Evolutionary conservation across 495 filamentous ascomycete species (phyloP).

Genomic region (Podospora anserina): DNA sequence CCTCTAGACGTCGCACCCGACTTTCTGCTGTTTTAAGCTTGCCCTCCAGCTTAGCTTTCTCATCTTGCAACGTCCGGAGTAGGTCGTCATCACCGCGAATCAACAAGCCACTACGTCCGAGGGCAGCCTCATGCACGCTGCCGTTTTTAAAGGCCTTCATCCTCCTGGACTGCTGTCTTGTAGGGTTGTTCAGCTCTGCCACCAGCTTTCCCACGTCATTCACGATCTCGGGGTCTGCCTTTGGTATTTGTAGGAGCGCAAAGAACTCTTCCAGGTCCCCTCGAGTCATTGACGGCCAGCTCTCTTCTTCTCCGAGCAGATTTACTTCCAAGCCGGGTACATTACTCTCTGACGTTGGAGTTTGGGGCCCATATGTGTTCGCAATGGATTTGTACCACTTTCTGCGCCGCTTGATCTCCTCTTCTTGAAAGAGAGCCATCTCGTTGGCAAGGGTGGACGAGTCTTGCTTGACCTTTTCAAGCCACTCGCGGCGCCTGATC

Average conservation of each 20-base stretch:
- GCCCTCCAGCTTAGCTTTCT: constrained; percentile 76
- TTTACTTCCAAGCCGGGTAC: constrained; percentile 81
- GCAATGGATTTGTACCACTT: constrained; percentile 86
- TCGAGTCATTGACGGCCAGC: constrained; percentile 66
- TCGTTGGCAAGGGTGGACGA: constrained; percentile 84
- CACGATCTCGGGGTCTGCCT: constrained; percentile 45
- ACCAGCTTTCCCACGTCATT: constrained; percentile 56
- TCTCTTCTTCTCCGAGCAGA: constrained; percentile 71
- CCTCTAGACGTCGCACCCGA: constrained; percentile 86
- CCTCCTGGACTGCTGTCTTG: constrained; percentile 68
- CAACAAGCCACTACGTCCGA: constrained; percentile 76
- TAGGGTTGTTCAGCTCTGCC: constrained; percentile 66
- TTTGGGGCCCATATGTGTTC: constrained; percentile 46
- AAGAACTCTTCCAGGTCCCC: constrained; percentile 67
- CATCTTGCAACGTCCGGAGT: constrained; percentile 62
- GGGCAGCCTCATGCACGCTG: constrained; percentile 79
- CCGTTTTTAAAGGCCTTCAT: constrained; percentile 94
- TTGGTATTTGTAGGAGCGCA: constrained; percentile 54
- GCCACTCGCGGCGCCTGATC: constrained; percentile 83
- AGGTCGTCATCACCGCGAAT: constrained; percentile 80
- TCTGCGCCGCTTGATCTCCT: constrained; percentile 81
- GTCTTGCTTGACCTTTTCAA: constrained; percentile 79
- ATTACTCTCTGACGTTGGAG: constrained; percentile 37
- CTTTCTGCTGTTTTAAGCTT: constrained; percentile 85
- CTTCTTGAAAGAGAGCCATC: constrained; percentile 82